phyloP scores from a whole-genome alignment of 176 grass and related monocot genomes.

The Oryza rufipogon region DNA sequence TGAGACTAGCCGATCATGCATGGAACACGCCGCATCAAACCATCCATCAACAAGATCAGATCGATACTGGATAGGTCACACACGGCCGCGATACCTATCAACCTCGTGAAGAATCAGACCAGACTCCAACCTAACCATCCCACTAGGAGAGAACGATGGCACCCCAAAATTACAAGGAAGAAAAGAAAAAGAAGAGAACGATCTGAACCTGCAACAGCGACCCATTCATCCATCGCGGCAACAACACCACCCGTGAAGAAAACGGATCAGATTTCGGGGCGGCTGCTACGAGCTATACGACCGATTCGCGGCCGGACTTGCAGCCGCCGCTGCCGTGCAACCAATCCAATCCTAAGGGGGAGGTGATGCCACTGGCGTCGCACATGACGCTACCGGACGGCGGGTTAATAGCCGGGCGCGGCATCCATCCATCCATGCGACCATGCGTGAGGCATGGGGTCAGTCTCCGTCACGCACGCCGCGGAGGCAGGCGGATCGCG shows the following conservation, averaged over 20 bases:
- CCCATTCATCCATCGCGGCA: not conserved
- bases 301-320: not conserved
- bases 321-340: not conserved
- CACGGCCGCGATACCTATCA: conserved; percentile 4
- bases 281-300: not conserved
- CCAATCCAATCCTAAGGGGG: not conserved
- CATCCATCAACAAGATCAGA: not conserved
- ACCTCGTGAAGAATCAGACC: conserved; percentile 12
- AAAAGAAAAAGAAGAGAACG: not conserved
- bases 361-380: not conserved
- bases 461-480: not conserved
- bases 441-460: conserved; percentile 11
- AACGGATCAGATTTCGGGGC: not conserved
- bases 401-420: conserved; percentile 7
- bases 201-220: conserved; percentile 16
- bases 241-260: conserved; percentile 4
- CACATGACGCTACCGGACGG: not conserved
- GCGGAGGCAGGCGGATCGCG: not conserved
- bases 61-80: not conserved
- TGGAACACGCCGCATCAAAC: not conserved
- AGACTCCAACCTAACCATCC: not conserved
- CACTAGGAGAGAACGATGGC: not conserved
- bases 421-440: no score
- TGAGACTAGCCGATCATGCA: conserved; percentile 1
- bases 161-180: not conserved